phyloP scores from a whole-genome alignment of 2,329 filamentous ascomycete genomes.

The Keithomyces neogunnii region DNA sequence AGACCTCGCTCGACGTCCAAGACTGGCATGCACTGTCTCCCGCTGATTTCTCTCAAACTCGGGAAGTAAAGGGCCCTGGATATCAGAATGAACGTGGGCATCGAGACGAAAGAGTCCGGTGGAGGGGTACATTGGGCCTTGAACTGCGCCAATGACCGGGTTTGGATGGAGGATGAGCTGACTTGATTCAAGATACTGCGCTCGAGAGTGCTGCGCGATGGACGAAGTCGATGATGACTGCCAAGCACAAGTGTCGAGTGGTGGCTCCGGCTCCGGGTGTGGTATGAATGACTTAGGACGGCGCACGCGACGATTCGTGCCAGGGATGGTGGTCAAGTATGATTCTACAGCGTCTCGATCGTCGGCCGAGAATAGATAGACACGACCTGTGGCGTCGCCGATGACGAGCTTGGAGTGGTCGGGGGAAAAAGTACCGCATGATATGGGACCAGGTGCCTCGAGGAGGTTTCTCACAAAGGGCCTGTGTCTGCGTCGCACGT shows the following conservation, averaged over 20 bases:
- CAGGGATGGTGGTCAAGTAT: slow-evolving; percentile 28
- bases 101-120: slow-evolving; percentile 39
- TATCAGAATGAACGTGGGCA: slow-evolving; percentile 38
- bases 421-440: slow-evolving; percentile 49
- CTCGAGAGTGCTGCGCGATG: slow-evolving; percentile 17
- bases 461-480: slow-evolving; percentile 46
- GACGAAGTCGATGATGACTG: slow-evolving; percentile 2
- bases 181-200: slow-evolving; percentile 24
- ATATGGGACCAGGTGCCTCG: slow-evolving; percentile 46
- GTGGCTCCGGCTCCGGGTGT: slow-evolving; percentile 41
- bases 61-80: slow-evolving; percentile 34
- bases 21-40: slow-evolving; percentile 23
- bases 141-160: slow-evolving; percentile 43
- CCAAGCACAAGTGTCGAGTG: slow-evolving; percentile 11
- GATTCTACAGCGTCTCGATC: slow-evolving; percentile 29
- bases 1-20: slow-evolving; percentile 14
- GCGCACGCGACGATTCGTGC: slow-evolving; percentile 27
- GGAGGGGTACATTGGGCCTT: slow-evolving; percentile 43
- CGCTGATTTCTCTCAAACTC: slow-evolving; percentile 36
- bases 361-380: slow-evolving; percentile 46
- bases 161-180: slow-evolving; percentile 35
- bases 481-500: slow-evolving; percentile 36
- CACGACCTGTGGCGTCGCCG: slow-evolving; percentile 52
- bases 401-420: slow-evolving; percentile 46
- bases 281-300: slow-evolving; percentile 39